These are phyloP conservation scores for Komagataella pastoris DNA, from an alignment of 805 yeast genomes.

Conservation along the genomic window DNA sequence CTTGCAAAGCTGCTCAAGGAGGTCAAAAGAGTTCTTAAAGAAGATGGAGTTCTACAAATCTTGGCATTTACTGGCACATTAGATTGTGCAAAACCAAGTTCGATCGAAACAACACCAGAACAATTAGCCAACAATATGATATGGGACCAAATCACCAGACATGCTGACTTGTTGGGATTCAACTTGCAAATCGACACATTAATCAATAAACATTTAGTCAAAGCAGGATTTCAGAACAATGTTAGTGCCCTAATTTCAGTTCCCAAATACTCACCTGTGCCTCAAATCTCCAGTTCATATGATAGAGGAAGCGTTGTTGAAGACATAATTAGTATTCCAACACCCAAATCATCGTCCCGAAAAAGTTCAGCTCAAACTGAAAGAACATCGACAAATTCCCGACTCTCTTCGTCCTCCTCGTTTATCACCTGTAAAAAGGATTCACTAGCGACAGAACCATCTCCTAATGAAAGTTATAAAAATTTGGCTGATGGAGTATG, in stretches of 20 bases:
- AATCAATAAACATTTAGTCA: constrained; percentile 10
- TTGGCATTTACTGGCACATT: constrained; percentile 12
- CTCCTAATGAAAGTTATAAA: not conserved
- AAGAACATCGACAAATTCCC: not conserved
- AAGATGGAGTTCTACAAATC: constrained; percentile 16
- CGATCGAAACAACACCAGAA: constrained; percentile 3
- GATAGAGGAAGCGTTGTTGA: not conserved
- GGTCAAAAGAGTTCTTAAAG: constrained; percentile 15
- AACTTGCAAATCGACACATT: constrained; percentile 9
- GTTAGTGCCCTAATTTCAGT: constrained; percentile 12
- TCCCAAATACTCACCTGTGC: constrained; percentile 11
- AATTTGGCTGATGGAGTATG: not conserved
- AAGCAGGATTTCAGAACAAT: constrained; percentile 13
- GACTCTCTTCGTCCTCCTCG: not conserved
- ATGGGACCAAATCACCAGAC: constrained; percentile 10
- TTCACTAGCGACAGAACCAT: not conserved
- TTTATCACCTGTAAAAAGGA: not conserved
- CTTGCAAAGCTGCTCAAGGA: constrained; percentile 12
- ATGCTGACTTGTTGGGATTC: constrained; percentile 6
- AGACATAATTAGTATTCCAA: not conserved
- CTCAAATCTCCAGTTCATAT: constrained; percentile 2
- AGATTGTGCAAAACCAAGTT: not conserved
- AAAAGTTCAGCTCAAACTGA: not conserved
- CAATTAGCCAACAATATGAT: constrained; percentile 9
- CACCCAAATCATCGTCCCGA: not conserved